Evolutionary conservation across 306 rosid genomes (phyloP).

Genomic region (Quercus suber): DNA sequence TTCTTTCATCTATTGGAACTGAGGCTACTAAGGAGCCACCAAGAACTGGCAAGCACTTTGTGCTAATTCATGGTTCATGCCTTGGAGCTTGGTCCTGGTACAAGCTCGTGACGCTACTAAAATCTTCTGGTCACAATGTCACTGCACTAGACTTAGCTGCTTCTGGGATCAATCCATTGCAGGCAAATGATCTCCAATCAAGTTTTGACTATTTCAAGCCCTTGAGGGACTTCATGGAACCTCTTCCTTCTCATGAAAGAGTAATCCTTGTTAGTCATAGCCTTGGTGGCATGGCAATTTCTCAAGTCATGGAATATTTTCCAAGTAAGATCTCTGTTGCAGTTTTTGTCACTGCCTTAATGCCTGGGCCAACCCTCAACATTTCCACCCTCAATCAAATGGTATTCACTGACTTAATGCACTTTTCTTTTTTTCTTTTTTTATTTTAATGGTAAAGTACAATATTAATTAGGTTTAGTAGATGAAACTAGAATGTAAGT

Average conservation of each 20-base stretch:
- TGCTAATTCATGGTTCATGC: slow-evolving; percentile 51
- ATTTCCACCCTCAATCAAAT: slow-evolving; percentile 19
- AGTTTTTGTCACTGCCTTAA: slow-evolving; percentile 39
- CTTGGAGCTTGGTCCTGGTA: slow-evolving; percentile 58
- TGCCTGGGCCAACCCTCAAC: slow-evolving; percentile 42
- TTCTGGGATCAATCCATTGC: slow-evolving; percentile 21
- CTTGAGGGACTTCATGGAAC: slow-evolving; percentile 30
- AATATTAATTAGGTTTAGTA: too few relatives aligned
- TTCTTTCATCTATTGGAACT: neutral
- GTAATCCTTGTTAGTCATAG: slow-evolving; percentile 48
- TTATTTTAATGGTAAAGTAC: too few relatives aligned
- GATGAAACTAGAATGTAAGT: too few relatives aligned
- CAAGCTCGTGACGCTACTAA: slow-evolving; percentile 25
- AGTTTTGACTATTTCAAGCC: slow-evolving; percentile 35
- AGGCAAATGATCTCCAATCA: slow-evolving; percentile 12
- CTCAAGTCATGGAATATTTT: slow-evolving; percentile 45
- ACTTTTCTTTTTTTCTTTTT: too few relatives aligned
- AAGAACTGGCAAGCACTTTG: slow-evolving; percentile 21
- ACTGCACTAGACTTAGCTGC: slow-evolving; percentile 39
- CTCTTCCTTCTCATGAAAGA: slow-evolving; percentile 9
- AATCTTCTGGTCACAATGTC: slow-evolving; percentile 26
- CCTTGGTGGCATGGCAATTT: slow-evolving; percentile 41
- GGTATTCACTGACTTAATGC: slow-evolving; percentile 6
- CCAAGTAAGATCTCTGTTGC: slow-evolving; percentile 28
- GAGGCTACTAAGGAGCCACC: neutral